Percentiles rank a stretch among this genome's conserved stretches.
These are phyloP conservation scores for Aspergillus sp. DNA, from an alignment of 2,329 filamentous ascomycete genomes.

Conservation along the genomic window DNA sequence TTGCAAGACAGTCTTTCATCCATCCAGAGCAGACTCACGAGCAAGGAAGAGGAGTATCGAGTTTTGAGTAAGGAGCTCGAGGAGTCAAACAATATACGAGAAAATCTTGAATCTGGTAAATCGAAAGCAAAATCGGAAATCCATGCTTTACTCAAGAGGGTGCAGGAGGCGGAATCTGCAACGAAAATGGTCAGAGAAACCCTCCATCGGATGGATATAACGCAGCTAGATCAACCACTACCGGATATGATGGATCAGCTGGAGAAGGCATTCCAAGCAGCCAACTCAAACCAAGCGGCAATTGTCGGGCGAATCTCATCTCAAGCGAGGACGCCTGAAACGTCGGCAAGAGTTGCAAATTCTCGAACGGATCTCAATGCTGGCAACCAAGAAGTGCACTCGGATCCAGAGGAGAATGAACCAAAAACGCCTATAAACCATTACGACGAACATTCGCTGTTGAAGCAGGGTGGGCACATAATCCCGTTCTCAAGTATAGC, in stretches of 20 bases:
- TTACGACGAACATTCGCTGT: not conserved
- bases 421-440: not conserved
- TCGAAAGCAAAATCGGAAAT: conserved; percentile 25
- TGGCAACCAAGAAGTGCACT: not conserved
- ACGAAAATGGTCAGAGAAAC: conserved; percentile 21
- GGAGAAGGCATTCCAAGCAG: conserved; percentile 16
- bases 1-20: conserved; percentile 9
- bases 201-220: conserved; percentile 17
- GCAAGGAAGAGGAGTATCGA: conserved; percentile 32
- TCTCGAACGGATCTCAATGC: not conserved
- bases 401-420: not conserved
- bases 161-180: conserved; percentile 27
- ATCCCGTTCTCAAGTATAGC: conserved; percentile 35
- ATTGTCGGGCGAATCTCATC: not conserved
- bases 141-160: conserved; percentile 22
- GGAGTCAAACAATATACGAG: conserved; percentile 13
- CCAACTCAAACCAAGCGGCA: not conserved
- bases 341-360: not conserved
- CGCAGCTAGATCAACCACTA: conserved; percentile 18
- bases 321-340: not conserved
- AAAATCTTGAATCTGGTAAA: conserved; percentile 20
- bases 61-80: conserved; percentile 13
- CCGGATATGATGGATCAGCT: conserved; percentile 21
- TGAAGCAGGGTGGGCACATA: conserved; percentile 20
- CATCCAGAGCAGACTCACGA: conserved; percentile 15